A percentile compares a stretch with the other conserved stretches of the same genome.
phyloP scores from a whole-genome alignment of 23 red algal species.

The Cyanidioschyzon merolae region DNA sequence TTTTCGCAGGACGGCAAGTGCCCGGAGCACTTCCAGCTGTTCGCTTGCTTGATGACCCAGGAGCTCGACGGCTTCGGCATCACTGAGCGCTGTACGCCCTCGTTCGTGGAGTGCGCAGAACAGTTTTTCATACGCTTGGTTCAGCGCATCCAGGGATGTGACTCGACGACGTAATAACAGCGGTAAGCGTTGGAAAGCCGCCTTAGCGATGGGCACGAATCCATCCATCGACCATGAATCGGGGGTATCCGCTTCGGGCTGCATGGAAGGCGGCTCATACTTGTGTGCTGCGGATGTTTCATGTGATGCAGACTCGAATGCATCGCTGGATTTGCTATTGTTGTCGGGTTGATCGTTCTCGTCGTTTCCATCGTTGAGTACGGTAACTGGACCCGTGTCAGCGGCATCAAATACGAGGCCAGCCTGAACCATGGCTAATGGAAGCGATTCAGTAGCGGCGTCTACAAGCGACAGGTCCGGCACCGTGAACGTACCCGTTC shows the following conservation, averaged over 20 bases:
- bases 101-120: background rate
- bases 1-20: background rate
- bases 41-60: background rate
- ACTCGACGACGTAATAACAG: background rate
- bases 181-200: conserved; percentile 7
- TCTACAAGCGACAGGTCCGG: background rate
- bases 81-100: background rate
- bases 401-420: background rate
- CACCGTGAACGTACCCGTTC: no score
- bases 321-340: background rate
- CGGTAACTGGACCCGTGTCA: background rate
- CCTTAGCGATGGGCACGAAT: conserved; percentile 4
- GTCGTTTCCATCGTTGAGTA: background rate
- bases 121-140: background rate
- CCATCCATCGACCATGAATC: background rate
- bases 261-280: background rate
- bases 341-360: background rate
- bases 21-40: conserved; percentile 3
- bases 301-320: background rate
- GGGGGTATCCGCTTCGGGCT: no score
- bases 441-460: background rate
- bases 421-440: background rate
- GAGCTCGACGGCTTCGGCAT: background rate
- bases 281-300: background rate
- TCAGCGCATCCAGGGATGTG: background rate